Evolutionary conservation across 148 eudicot genomes (phyloP).

Genomic region (Rheum nobile): DNA sequence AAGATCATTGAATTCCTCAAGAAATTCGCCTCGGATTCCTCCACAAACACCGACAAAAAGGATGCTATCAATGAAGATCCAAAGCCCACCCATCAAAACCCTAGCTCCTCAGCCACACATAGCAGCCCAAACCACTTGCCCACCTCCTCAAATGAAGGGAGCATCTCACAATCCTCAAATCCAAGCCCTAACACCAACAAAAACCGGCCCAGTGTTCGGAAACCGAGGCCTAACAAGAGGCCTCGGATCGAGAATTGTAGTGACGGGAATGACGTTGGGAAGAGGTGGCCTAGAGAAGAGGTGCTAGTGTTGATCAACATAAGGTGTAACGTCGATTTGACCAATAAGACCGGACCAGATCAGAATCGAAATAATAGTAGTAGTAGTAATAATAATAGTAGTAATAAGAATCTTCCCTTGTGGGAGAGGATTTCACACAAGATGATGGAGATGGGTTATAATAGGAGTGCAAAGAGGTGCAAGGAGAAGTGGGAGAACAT

Average conservation of each 20-base stretch:
- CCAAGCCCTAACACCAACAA: background rate
- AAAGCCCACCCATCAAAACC: conserved; percentile 8
- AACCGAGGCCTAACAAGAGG: conserved; percentile 10
- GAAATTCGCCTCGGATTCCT: conserved; percentile 15
- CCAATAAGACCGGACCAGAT: conserved; percentile 9
- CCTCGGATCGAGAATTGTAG: background rate
- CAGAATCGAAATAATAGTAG: conserved; percentile 16
- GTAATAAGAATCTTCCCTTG: conserved; percentile 53
- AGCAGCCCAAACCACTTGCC: conserved; percentile 13
- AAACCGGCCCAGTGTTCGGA: background rate
- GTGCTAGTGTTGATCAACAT: conserved; percentile 73
- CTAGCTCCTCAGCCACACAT: conserved; percentile 13
- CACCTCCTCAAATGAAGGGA: conserved; percentile 9
- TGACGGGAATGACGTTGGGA: conserved; percentile 37
- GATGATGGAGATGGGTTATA: conserved; percentile 68
- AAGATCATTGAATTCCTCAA: conserved; percentile 50
- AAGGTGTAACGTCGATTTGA: conserved; percentile 35
- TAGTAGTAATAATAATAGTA: conserved; percentile 13
- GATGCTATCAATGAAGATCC: background rate
- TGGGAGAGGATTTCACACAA: conserved; percentile 84
- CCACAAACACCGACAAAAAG: background rate
- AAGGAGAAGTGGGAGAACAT: conserved; percentile 99
- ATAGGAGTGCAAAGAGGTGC: conserved; percentile 82
- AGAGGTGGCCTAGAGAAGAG: conserved; percentile 92
- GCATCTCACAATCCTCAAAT: conserved; percentile 1